phyloP scores from a whole-genome alignment of 805 yeast genomes.

The Candida montana region DNA sequence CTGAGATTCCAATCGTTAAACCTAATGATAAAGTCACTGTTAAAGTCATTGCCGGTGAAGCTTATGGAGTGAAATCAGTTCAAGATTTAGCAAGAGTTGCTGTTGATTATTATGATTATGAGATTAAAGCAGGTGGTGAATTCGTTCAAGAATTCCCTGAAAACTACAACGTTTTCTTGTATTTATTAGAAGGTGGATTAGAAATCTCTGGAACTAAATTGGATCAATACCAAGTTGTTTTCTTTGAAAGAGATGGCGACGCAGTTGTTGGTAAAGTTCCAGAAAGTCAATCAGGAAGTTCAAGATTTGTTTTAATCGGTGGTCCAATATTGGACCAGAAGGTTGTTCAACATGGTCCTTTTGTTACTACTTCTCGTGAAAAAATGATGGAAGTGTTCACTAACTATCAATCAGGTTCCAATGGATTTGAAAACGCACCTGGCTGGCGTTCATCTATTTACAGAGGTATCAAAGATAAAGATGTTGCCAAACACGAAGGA shows the following conservation, averaged over 20 bases:
- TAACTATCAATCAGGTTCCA: conserved; percentile 63
- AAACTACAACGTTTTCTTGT: conserved; percentile 64
- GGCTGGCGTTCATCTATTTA: conserved; percentile 47
- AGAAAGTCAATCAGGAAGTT: conserved; percentile 33
- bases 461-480: conserved; percentile 30
- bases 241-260: conserved; percentile 69
- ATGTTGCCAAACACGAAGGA: conserved; percentile 12
- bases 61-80: conserved; percentile 70
- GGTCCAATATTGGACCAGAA: conserved; percentile 72
- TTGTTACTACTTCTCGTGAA: conserved; percentile 68
- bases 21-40: conserved; percentile 61
- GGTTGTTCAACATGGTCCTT: conserved; percentile 86
- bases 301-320: conserved; percentile 70
- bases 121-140: conserved; percentile 57
- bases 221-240: conserved; percentile 46
- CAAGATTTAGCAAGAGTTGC: conserved; percentile 81
- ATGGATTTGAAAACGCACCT: conserved; percentile 65
- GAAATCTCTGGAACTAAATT: conserved; percentile 38
- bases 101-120: conserved; percentile 64
- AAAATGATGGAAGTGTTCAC: conserved; percentile 62
- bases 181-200: conserved; percentile 58
- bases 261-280: conserved; percentile 48
- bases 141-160: conserved; percentile 55
- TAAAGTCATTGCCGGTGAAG: conserved; percentile 70
- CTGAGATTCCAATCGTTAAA: conserved; percentile 65